Evolutionary conservation across 2,329 filamentous ascomycete genomes (phyloP), one percentile per base, ranked within the genome.

Genomic region (Exophiala viscosa): DNA sequence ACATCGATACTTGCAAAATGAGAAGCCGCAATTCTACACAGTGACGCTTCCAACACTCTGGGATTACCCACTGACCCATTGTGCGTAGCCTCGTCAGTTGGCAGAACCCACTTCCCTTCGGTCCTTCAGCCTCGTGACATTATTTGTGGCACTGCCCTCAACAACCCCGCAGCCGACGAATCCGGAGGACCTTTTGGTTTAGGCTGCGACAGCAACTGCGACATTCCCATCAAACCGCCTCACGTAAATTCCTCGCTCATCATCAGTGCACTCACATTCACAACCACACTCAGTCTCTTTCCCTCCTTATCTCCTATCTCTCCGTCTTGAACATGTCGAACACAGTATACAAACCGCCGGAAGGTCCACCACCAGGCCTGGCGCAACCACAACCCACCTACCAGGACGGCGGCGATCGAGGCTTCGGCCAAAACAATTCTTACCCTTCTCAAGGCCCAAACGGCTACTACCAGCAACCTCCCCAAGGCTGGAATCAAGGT

Each of bases 391-490:
- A 45, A 2, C 56, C 50, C 49, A 59, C 52, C 36, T 60, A 63
- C 42, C 58, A 59, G 38, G 61, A 63, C 39, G 59, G 54, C 10
- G 61, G 61, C 38, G 45, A 50, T 9, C 53, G 56, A 14, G 58
- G 52, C 17, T 35, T 50, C 2, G 40, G 52, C 9, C 53, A 46
- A 32, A 31, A 50, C 35, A 42, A 45, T 8, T 59, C 57, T 33
- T 45, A 44, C 23, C 59, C 58, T 6, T 49, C 56, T 13, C 58
- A 58, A 50, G 36, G 42, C 18, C 53, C 49, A 11, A 52, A 57
- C 14, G 50, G 45, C 4, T 57, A 55, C 36, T 61, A 60, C 40
- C 47, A 49, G 13, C 44, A 38, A 13, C 58, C 48, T 17, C 58
- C 43, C 6, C 55, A 54, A 18, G 54, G 57, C 38, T 58, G 55